These are phyloP conservation scores for Penicillium crustosum DNA, from an alignment of 2,329 filamentous ascomycete genomes.

Conservation along the genomic window DNA sequence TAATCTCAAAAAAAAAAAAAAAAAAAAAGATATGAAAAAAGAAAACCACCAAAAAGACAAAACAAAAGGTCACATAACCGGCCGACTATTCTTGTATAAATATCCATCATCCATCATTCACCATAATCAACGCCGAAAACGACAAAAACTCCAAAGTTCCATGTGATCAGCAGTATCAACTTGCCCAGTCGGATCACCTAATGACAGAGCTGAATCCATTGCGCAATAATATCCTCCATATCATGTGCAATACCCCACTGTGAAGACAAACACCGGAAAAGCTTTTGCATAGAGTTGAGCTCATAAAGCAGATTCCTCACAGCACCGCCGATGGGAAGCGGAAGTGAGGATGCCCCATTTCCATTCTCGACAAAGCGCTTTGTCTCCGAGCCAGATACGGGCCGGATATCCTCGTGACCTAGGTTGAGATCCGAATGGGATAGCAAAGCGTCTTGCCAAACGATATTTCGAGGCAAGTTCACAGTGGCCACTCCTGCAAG, in stretches of 20 bases:
- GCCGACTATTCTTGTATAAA: too few species aligned
- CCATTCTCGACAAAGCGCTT: conserved; percentile 36
- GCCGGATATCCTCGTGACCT: conserved; percentile 25
- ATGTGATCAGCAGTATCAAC: too few species aligned
- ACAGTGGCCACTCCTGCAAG: conserved; percentile 41
- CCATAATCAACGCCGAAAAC: too few species aligned
- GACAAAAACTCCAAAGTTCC: too few species aligned
- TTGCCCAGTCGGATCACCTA: conserved; percentile 14
- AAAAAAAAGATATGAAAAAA: too few species aligned
- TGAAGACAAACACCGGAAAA: conserved; percentile 46
- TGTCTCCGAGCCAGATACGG: conserved; percentile 37
- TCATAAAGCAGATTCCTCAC: conserved; percentile 48
- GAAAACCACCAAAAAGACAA: too few species aligned
- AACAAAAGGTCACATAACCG: too few species aligned
- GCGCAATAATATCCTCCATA: conserved; percentile 47
- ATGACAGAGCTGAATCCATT: conserved; percentile 48
- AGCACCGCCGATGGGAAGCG: conserved; percentile 24
- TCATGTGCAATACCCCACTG: conserved; percentile 50
- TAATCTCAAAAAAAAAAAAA: too few species aligned
- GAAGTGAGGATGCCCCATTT: conserved; percentile 24
- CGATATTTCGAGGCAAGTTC: conserved; percentile 40
- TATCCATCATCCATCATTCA: too few species aligned
- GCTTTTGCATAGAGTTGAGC: conserved; percentile 49
- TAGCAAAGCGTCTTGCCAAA: conserved; percentile 45
- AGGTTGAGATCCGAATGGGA: conserved; percentile 32